Evolutionary conservation across 805 yeast species (phyloP).

Genomic region (Lipomyces sp.): DNA sequence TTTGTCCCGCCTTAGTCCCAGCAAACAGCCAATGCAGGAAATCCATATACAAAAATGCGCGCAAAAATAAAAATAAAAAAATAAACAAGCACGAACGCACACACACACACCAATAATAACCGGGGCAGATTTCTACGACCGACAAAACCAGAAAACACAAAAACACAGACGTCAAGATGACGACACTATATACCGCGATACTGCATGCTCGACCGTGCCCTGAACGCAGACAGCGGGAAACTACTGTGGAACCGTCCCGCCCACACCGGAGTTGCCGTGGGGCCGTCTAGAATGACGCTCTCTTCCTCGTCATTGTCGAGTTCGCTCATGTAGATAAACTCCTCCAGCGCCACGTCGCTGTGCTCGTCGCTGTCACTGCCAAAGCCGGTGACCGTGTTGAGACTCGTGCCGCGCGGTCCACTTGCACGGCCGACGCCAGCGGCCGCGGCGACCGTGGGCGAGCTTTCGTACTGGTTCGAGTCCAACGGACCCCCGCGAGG

Average conservation of each 20-base stretch:
- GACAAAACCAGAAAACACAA: background rate
- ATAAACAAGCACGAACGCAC: no score
- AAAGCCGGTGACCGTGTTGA: constrained; percentile 11
- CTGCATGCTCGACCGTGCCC: constrained; percentile 61
- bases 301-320: constrained; percentile 71
- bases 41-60: no score
- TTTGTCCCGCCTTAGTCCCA: no score
- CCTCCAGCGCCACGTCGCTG: constrained; percentile 63
- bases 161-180: background rate
- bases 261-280: constrained; percentile 39
- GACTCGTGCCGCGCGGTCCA: background rate
- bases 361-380: constrained; percentile 38
- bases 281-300: constrained; percentile 7
- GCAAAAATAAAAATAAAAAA: no score
- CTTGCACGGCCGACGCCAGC: constrained; percentile 31
- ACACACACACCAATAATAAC: no score
- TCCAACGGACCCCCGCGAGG: constrained; percentile 10
- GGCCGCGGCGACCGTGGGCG: constrained; percentile 13
- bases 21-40: no score
- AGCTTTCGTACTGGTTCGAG: constrained; percentile 1
- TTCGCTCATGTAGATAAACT: constrained; percentile 82
- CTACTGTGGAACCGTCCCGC: constrained; percentile 43
- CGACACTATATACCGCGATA: constrained; percentile 18
- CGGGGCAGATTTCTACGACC: no score
- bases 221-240: constrained; percentile 84